phyloP scores from a whole-genome alignment of 768 basidiomycete species.

The Termitomyces sp. region DNA sequence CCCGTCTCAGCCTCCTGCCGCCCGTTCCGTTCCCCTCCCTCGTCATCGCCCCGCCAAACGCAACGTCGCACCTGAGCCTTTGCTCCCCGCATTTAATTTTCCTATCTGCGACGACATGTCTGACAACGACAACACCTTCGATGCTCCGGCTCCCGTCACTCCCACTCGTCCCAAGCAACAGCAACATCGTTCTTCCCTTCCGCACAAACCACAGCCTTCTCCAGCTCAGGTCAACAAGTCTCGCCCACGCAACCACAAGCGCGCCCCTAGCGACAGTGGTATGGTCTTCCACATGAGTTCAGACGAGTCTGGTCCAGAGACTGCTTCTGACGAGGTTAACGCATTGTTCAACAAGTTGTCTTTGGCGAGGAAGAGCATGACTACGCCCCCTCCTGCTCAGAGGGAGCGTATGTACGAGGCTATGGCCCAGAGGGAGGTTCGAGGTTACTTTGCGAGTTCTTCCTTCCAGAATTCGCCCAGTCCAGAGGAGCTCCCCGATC shows the following conservation, averaged over 20 bases:
- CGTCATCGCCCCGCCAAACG: constrained; percentile 25
- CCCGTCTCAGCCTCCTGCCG: constrained; percentile 27
- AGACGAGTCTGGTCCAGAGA: constrained; percentile 39
- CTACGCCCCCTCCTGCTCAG: constrained; percentile 9
- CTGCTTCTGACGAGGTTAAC: constrained; percentile 36
- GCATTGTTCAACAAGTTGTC: constrained; percentile 12
- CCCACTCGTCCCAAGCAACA: constrained; percentile 40
- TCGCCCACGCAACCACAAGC: constrained; percentile 38
- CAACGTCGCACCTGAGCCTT: constrained; percentile 11
- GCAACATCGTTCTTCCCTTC: constrained; percentile 39
- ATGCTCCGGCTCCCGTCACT: constrained; percentile 22
- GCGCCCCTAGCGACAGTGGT: constrained; percentile 63
- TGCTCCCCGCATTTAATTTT: constrained; percentile 33
- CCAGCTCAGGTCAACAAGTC: constrained; percentile 2
- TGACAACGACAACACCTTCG: constrained; percentile 29
- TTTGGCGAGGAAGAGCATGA: background rate
- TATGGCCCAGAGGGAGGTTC: constrained; percentile 27
- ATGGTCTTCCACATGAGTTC: constrained; percentile 66
- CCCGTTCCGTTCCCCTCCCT: constrained; percentile 46
- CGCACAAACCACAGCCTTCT: constrained; percentile 41
- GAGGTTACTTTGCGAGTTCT: constrained; percentile 69
- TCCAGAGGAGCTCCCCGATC: constrained; percentile 74
- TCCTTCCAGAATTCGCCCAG: constrained; percentile 84
- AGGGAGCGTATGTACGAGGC: constrained; percentile 25
- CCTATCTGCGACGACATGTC: constrained; percentile 66